These are phyloP conservation scores for Penicillium paxilli DNA, from an alignment of 495 filamentous ascomycete genomes.

Conservation along the genomic window DNA sequence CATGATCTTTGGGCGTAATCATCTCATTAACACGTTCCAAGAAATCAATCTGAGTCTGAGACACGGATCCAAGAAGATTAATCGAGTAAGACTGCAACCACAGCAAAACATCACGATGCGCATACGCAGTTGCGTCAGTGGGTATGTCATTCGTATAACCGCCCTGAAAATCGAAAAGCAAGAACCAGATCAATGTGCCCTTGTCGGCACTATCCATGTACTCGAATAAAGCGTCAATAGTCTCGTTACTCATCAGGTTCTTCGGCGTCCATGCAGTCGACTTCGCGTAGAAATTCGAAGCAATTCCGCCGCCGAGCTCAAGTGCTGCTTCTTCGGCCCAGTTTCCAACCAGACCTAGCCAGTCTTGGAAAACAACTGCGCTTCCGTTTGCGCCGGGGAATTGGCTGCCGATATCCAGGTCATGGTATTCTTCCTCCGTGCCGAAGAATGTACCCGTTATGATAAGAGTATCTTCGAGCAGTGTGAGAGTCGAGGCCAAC, in stretches of 20 bases:
- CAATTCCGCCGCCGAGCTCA: constrained; percentile 29
- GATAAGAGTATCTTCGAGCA: constrained; percentile 27
- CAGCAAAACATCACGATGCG: constrained; percentile 40
- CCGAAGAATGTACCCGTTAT: constrained; percentile 46
- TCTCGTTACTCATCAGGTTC: constrained; percentile 34
- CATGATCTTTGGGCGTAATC: not conserved
- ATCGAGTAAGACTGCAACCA: constrained; percentile 38
- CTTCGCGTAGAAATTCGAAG: constrained; percentile 40
- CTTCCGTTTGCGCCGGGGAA: constrained; percentile 59
- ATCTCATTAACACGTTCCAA: constrained; percentile 29
- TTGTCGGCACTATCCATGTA: constrained; percentile 47
- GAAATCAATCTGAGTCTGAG: constrained; percentile 30
- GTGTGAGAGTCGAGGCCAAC: constrained; percentile 42
- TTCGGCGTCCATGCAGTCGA: constrained; percentile 45
- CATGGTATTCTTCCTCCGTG: constrained; percentile 36
- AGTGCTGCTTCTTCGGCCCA: constrained; percentile 47
- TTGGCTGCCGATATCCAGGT: constrained; percentile 49
- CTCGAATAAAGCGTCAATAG: constrained; percentile 36
- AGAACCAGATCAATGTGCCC: constrained; percentile 43
- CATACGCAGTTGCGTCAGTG: constrained; percentile 34
- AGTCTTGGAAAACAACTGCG: constrained; percentile 57
- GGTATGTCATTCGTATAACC: constrained; percentile 37
- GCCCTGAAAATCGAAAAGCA: constrained; percentile 42
- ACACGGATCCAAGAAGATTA: constrained; percentile 45
- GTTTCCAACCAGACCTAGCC: constrained; percentile 50